Percentiles rank a stretch among this genome's conserved stretches.
phyloP scores from a whole-genome alignment of 495 filamentous ascomycete genomes.

The Neurospora sp. region DNA sequence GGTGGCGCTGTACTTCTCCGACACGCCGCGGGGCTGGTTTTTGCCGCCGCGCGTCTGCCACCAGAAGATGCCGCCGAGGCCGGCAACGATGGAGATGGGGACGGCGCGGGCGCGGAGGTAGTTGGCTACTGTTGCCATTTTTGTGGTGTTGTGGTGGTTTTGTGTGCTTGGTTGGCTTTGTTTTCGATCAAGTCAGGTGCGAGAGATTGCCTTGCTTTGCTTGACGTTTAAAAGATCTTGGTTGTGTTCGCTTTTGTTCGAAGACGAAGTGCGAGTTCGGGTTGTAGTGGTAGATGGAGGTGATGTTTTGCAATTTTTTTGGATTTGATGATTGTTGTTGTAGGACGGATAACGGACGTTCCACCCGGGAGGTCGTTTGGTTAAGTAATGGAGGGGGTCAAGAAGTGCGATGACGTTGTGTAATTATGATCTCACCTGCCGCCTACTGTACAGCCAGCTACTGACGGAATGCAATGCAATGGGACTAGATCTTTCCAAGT shows the following conservation, averaged over 20 bases:
- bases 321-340: neutral
- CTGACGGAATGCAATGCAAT: neutral
- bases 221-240: neutral
- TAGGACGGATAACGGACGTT: neutral
- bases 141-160: neutral
- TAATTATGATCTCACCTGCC: neutral
- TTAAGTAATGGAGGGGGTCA: neutral
- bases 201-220: neutral
- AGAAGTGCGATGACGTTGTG: neutral
- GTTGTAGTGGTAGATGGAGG: neutral
- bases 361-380: neutral
- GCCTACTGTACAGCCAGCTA: neutral
- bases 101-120: slow-evolving; percentile 10
- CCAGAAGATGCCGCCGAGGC: slow-evolving; percentile 9
- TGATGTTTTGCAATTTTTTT: neutral
- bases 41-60: slow-evolving; percentile 16
- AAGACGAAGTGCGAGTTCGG: neutral
- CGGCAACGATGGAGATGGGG: slow-evolving; percentile 7
- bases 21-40: slow-evolving; percentile 12
- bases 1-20: neutral
- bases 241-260: neutral
- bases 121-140: slow-evolving; percentile 1
- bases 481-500: neutral
- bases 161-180: neutral
- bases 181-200: neutral